Evolutionary conservation across 176 grass and related monocot species (phyloP), one percentile per base, ranked within the genome.

Genomic region (Thinopyrum elongatum): DNA sequence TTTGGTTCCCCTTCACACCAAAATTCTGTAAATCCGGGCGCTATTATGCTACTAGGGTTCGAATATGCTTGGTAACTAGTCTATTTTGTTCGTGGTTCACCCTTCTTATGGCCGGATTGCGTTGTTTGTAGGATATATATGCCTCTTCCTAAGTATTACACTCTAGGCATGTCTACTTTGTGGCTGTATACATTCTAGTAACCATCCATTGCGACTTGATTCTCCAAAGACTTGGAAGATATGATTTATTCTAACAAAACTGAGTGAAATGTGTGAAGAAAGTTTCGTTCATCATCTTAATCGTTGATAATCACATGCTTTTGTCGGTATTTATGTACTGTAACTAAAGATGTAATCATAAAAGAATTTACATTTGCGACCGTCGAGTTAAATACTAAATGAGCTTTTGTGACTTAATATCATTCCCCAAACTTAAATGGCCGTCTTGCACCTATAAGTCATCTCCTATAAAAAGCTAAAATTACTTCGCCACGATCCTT

Each of bases 381-480:
- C 46, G 30, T 47, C 60, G 4, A 19, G 36, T 47, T 77, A 83
- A 59, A 70, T 6, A 8, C 23, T 42, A 10, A 28, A 2, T 4
- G 70, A 7, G 2, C 44, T 27, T 72, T 74, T 25, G 28, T 35
- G 64, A 74, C 39, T 49, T 74, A 36, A 29, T 71, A 30, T 64
- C 51, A 58, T 28, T 28, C 7, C 23, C 1, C 8, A 84, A 39
- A 55, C 72, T 23, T 51, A 51, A 28, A 49, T 35, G 38, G 28
- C 16, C n/a, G 16, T 51, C 26, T 26, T 59, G 38, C 31, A 55
- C 21, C 62, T 80, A 42, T 74, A 74, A 47, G 41, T 25, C 23
- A 87, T 81, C 21, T 73, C 4, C 38, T 65, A 25, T 78, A 34
- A 65, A 73, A 66, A 41, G 25, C 36, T 77, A 81, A 61, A 61